phyloP scores from a whole-genome alignment of 495 filamentous ascomycete species.

The Xylaria acuta region DNA sequence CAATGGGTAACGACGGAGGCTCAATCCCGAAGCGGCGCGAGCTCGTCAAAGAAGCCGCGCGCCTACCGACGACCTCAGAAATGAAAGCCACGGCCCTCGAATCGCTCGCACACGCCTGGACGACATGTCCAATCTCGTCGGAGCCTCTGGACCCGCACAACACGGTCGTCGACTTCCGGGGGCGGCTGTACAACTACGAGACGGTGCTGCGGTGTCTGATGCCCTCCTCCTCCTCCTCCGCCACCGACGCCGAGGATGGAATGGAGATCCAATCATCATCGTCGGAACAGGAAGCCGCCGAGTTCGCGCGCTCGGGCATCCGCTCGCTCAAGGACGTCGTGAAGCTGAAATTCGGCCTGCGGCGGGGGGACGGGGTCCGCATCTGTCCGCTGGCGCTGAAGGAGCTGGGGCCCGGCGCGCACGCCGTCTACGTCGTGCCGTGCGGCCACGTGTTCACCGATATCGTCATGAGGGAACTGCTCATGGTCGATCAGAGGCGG shows the following conservation, averaged over 20 bases:
- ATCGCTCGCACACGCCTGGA: slow-evolving; percentile 84
- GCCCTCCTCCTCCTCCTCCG: slow-evolving; percentile 66
- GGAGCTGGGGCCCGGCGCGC: slow-evolving; percentile 78
- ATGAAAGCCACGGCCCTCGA: slow-evolving; percentile 87
- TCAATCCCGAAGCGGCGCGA: slow-evolving; percentile 92
- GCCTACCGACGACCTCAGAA: slow-evolving; percentile 81
- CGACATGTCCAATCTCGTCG: slow-evolving; percentile 82
- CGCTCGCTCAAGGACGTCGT: slow-evolving; percentile 86
- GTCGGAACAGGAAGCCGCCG: slow-evolving; percentile 51
- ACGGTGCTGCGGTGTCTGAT: slow-evolving; percentile 83
- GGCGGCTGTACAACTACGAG: slow-evolving; percentile 95
- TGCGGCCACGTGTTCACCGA: slow-evolving; percentile 96
- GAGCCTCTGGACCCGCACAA: slow-evolving; percentile 69
- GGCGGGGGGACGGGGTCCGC: slow-evolving; percentile 53
- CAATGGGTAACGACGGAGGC: slow-evolving; percentile 95
- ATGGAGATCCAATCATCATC: not conserved
- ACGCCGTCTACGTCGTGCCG: slow-evolving; percentile 88
- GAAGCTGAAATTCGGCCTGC: slow-evolving; percentile 73
- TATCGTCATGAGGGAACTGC: slow-evolving; percentile 79
- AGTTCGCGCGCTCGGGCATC: slow-evolving; percentile 70
- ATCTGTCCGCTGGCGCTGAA: slow-evolving; percentile 90
- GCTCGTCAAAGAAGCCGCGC: slow-evolving; percentile 88
- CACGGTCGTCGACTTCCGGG: slow-evolving; percentile 83
- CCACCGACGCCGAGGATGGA: slow-evolving; percentile 47
- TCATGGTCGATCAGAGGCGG: slow-evolving; percentile 34